Percentiles rank a stretch among this genome's conserved stretches.
Conservation (phyloP, 116 monocot genomes). For the Papilionanthe hybrid region DNA sequence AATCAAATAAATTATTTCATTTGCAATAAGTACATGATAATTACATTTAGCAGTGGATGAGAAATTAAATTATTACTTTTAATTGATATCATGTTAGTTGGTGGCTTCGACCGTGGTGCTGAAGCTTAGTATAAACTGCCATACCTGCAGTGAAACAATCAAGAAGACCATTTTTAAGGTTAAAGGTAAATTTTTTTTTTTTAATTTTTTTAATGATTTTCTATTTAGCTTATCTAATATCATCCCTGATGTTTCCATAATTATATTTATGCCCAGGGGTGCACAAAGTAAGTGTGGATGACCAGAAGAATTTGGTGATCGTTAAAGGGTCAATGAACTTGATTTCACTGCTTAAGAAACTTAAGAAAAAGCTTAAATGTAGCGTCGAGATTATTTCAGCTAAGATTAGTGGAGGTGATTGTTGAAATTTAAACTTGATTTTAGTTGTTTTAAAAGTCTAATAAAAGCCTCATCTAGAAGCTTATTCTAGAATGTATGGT, state of each 20-base stretch:
- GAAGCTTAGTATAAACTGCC: constrained; percentile 20
- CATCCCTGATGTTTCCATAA: too few species aligned
- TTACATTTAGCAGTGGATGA: too few species aligned
- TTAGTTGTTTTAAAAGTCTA: too few species aligned
- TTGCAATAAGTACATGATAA: background rate
- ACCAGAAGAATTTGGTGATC: constrained; percentile 20
- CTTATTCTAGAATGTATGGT: too few species aligned
- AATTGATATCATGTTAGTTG: background rate
- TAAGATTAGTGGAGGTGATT: background rate
- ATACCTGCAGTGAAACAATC: constrained; percentile 14
- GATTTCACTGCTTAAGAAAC: constrained; percentile 6
- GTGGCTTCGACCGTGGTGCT: constrained; percentile 11
- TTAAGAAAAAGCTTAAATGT: constrained; percentile 16
- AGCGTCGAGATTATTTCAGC: constrained; percentile 12
- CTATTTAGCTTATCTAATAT: too few species aligned
- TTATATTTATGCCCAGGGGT: too few species aligned
- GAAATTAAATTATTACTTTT: background rate
- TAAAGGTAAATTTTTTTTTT: too few species aligned
- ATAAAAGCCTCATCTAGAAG: too few species aligned
- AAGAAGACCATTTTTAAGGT: constrained; percentile 7
- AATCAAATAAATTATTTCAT: background rate
- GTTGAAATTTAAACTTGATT: too few species aligned
- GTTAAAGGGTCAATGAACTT: constrained; percentile 27
- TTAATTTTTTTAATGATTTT: too few species aligned
- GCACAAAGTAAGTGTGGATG: too few species aligned